Evolutionary conservation across 805 yeast genomes (phyloP).

Genomic region (Tetrapisispora phaffii): DNA sequence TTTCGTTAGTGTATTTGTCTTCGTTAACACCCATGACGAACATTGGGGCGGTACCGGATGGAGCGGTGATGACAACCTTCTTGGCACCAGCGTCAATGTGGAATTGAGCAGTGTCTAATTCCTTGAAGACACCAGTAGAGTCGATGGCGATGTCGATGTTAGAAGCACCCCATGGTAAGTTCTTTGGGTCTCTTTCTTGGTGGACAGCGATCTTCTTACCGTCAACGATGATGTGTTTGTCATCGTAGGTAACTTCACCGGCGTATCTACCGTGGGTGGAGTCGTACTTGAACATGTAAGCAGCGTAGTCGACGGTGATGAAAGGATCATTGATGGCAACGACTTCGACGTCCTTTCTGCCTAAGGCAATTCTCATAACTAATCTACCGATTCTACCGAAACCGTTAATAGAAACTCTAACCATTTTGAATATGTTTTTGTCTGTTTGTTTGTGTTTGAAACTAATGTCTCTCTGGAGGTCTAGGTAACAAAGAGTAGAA

Average conservation of each 20-base stretch:
- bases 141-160: conserved; percentile 57
- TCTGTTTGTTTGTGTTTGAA: conserved; percentile 6
- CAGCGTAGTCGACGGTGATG: conserved; percentile 58
- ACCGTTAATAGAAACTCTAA: conserved; percentile 56
- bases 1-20: conserved; percentile 47
- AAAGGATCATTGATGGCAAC: conserved; percentile 65
- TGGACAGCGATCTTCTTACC: conserved; percentile 41
- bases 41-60: conserved; percentile 65
- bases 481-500: neutral
- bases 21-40: conserved; percentile 64
- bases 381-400: conserved; percentile 68
- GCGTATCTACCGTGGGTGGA: conserved; percentile 58
- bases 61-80: conserved; percentile 64
- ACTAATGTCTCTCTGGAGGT: conserved; percentile 9
- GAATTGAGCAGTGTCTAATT: conserved; percentile 53
- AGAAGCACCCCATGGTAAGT: conserved; percentile 57
- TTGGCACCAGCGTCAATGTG: conserved; percentile 67
- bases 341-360: conserved; percentile 43
- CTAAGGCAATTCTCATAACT: conserved; percentile 52
- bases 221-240: conserved; percentile 42
- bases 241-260: conserved; percentile 50
- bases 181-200: conserved; percentile 60
- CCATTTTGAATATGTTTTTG: conserved; percentile 15
- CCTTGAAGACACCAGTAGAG: conserved; percentile 67
- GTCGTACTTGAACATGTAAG: conserved; percentile 68